phyloP scores from a whole-genome alignment of 1,284 basidiomycete genomes.

The Malassezia caprae region DNA sequence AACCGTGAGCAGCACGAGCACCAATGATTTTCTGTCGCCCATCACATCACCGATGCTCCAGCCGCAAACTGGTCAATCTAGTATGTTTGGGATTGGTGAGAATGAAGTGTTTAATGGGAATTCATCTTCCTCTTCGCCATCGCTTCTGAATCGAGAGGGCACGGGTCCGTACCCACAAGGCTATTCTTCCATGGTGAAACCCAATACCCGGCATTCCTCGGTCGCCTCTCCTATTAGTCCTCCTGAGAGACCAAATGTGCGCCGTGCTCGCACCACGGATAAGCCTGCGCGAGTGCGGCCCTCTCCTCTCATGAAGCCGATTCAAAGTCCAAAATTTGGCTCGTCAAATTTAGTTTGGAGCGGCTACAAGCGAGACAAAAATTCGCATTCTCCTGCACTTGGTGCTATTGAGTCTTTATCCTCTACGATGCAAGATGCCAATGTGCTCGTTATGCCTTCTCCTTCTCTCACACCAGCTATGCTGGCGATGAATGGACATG shows the following conservation, averaged over 20 bases:
- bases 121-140: neutral
- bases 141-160: constrained; percentile 6
- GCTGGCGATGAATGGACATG: neutral
- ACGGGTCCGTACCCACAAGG: constrained; percentile 19
- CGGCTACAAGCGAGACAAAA: neutral
- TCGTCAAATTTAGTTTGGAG: neutral
- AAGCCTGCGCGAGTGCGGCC: constrained; percentile 23
- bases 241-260: neutral
- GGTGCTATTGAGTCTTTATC: constrained; percentile 16
- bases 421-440: constrained; percentile 14
- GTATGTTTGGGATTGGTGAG: neutral
- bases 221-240: neutral
- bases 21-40: constrained; percentile 55
- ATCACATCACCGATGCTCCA: constrained; percentile 56
- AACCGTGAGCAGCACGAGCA: constrained; percentile 42
- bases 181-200: neutral
- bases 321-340: constrained; percentile 15
- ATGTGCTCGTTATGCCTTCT: constrained; percentile 11
- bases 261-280: neutral
- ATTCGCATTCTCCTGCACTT: constrained; percentile 6
- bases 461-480: constrained; percentile 5
- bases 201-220: constrained; percentile 23
- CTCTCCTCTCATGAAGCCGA: constrained; percentile 43
- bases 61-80: constrained; percentile 45
- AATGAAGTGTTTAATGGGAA: neutral